phyloP scores from a whole-genome alignment of 148 eudicot species.

The Limonium bicolor region DNA sequence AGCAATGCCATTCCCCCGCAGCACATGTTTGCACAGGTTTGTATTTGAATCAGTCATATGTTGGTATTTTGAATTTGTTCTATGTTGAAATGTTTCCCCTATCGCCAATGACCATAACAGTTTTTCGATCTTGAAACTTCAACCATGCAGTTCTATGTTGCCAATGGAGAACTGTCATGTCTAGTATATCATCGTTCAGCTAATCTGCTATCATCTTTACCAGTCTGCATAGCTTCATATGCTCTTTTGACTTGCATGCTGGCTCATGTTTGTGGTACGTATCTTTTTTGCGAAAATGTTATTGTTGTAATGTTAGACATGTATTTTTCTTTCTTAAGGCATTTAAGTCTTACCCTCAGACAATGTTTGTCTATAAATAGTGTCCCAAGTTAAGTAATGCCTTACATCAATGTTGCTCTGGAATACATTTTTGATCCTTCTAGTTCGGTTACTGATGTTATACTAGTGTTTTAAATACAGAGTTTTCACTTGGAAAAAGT shows the following conservation, averaged over 20 bases:
- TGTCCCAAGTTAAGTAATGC: no score
- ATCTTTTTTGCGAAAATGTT: not conserved
- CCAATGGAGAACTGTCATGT: constrained; percentile 79
- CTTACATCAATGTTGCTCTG: no score
- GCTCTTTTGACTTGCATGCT: constrained; percentile 84
- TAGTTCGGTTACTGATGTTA: no score
- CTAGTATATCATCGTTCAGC: constrained; percentile 96
- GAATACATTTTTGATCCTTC: no score
- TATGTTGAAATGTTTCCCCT: not conserved
- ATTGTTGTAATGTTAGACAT: no score
- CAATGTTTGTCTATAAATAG: no score
- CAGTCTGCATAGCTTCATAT: constrained; percentile 83
- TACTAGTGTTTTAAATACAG: not conserved
- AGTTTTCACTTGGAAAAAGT: not conserved
- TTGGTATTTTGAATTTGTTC: no score
- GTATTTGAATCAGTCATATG: not conserved
- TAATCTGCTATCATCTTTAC: constrained; percentile 87
- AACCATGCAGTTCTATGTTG: constrained; percentile 60
- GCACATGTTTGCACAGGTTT: constrained; percentile 80
- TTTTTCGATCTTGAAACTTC: no score
- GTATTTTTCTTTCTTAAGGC: not conserved
- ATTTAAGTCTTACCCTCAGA: no score
- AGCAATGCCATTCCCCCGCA: constrained; percentile 84
- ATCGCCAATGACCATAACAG: no score
- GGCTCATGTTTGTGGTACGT: constrained; percentile 88